Percentiles rank a stretch among this genome's conserved stretches.
Conservation (phyloP, 2,329 filamentous ascomycete genomes). For the Gnomoniopsis sp. region DNA sequence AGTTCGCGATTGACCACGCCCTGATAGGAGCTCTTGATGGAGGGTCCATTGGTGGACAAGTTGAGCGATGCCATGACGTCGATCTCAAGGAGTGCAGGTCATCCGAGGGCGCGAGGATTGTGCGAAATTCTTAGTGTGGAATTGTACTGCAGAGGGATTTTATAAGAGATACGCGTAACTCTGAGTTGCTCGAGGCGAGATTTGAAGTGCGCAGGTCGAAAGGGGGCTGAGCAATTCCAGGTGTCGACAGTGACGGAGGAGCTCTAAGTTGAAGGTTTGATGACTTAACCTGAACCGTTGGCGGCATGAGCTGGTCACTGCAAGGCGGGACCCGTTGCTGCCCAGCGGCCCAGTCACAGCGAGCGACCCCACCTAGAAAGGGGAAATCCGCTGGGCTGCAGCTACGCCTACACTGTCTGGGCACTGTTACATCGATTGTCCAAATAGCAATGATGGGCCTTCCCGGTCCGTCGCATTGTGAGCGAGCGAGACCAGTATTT, state of each 20-base stretch:
- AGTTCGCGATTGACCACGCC: slow-evolving; percentile 52
- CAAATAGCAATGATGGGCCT: no score
- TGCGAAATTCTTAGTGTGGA: neutral
- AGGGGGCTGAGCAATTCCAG: slow-evolving; percentile 15
- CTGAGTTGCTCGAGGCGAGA: slow-evolving; percentile 2
- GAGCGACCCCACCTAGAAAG: slow-evolving; percentile 17
- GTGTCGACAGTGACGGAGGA: slow-evolving; percentile 15
- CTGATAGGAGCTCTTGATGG: slow-evolving; percentile 78
- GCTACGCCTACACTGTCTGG: neutral
- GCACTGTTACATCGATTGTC: neutral
- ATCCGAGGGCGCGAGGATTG: slow-evolving; percentile 10
- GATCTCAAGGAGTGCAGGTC: slow-evolving; percentile 12
- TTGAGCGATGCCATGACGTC: slow-evolving; percentile 73
- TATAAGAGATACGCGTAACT: neutral
- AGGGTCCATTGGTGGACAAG: slow-evolving; percentile 73
- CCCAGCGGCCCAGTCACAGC: slow-evolving; percentile 2
- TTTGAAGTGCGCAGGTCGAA: slow-evolving; percentile 2
- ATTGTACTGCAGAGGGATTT: neutral
- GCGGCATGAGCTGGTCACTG: slow-evolving; percentile 11
- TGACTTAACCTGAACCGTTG: neutral
- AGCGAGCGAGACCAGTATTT: no score
- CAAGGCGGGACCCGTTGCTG: neutral
- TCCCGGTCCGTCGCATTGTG: no score
- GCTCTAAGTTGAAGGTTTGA: neutral
- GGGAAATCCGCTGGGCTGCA: slow-evolving; percentile 9